These are phyloP conservation scores for Cladophialophora exuberans DNA, from an alignment of 2,329 filamentous ascomycete genomes.

Conservation along the genomic window DNA sequence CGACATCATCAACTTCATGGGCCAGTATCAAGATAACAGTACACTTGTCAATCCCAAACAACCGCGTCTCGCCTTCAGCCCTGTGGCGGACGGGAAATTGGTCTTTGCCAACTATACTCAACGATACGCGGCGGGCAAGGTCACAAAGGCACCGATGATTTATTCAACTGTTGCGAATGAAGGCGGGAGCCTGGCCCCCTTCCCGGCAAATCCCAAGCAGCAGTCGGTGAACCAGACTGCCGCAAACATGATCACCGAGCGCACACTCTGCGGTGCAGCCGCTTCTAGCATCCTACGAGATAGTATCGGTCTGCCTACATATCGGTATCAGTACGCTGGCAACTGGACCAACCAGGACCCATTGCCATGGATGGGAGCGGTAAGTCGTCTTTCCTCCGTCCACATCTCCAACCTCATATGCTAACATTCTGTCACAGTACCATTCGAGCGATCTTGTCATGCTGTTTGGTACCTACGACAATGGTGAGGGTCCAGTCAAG, in stretches of 20 bases:
- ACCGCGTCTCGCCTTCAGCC: conserved; percentile 28
- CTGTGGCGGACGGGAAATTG: conserved; percentile 33
- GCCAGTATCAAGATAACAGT: conserved; percentile 29
- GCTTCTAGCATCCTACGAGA: neutral
- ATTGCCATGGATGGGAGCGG: conserved; percentile 45
- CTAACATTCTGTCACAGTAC: conserved; percentile 32
- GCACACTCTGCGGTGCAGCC: neutral
- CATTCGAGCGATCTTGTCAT: conserved; percentile 45
- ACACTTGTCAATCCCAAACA: neutral
- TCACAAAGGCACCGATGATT: conserved; percentile 28
- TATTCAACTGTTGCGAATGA: neutral
- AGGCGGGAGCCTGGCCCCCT: neutral
- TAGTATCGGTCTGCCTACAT: conserved; percentile 39
- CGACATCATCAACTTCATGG: conserved; percentile 36
- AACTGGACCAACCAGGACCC: conserved; percentile 47
- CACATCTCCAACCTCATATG: neutral
- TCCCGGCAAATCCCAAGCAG: neutral
- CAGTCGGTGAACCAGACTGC: neutral
- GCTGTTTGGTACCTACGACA: conserved; percentile 44
- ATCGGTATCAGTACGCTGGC: conserved; percentile 46
- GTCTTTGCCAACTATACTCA: conserved; percentile 37
- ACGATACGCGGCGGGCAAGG: conserved; percentile 23
- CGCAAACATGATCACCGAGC: neutral
- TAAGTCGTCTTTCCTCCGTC: neutral
- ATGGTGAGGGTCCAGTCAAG: conserved; percentile 6